A percentile compares a stretch with the other conserved stretches of the same genome.
Evolutionary conservation across 176 grass and related monocot species (phyloP).

Genomic region (Juncus effusus): DNA sequence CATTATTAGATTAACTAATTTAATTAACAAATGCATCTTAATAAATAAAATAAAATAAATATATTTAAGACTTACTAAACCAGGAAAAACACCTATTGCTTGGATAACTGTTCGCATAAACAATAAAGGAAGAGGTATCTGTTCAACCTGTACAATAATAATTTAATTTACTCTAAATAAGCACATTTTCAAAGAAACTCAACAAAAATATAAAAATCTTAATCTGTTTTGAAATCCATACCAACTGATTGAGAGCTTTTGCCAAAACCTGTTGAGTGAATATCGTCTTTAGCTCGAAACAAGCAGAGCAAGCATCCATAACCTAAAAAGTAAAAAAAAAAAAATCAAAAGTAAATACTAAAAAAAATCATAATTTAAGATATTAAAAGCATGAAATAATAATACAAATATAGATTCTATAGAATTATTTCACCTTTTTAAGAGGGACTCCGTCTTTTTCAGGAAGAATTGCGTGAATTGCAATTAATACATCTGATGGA

Average conservation of each 20-base stretch:
- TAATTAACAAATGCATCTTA: background rate
- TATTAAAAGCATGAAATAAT: no score
- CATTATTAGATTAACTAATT: background rate
- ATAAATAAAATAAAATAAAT: background rate
- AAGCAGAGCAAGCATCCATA: slow-evolving; percentile 83
- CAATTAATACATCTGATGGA: slow-evolving; percentile 88
- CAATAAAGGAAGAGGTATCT: slow-evolving; percentile 93
- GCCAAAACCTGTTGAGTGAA: slow-evolving; percentile 95
- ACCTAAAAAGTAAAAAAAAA: slow-evolving; percentile 51
- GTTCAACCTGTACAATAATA: slow-evolving; percentile 69
- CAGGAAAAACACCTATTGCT: slow-evolving; percentile 76
- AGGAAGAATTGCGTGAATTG: slow-evolving; percentile 88
- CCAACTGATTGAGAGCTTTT: slow-evolving; percentile 86
- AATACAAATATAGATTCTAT: slow-evolving; percentile 3
- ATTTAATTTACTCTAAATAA: background rate
- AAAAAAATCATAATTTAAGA: background rate
- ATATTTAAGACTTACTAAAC: slow-evolving; percentile 52
- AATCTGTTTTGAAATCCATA: slow-evolving; percentile 33
- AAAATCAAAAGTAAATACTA: background rate
- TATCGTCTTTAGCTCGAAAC: slow-evolving; percentile 72
- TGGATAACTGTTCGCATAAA: slow-evolving; percentile 99
- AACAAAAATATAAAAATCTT: slow-evolving; percentile 19
- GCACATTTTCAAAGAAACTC: slow-evolving; percentile 3
- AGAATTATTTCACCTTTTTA: slow-evolving; percentile 58
- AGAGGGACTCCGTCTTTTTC: slow-evolving; percentile 84